These are phyloP conservation scores for Pulveroboletus sp. DNA, from an alignment of 768 basidiomycete genomes.

Conservation along the genomic window DNA sequence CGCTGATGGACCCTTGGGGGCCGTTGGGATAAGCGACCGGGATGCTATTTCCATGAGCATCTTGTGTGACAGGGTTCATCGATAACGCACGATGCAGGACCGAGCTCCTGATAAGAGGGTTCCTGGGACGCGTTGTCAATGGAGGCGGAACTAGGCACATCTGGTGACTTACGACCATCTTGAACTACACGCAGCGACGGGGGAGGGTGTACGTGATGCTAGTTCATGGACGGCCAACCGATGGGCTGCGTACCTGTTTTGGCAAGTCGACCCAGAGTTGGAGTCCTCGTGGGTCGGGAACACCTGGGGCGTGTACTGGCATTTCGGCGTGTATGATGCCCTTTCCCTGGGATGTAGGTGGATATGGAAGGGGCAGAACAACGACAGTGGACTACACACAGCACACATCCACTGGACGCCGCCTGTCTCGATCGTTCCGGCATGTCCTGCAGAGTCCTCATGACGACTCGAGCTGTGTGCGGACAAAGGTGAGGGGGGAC, in stretches of 20 bases:
- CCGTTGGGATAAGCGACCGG: slow-evolving; percentile 72
- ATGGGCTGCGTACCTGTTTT: slow-evolving; percentile 44
- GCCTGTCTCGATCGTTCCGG: slow-evolving; percentile 68
- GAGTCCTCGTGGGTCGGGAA: slow-evolving; percentile 73
- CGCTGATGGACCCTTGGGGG: slow-evolving; percentile 55
- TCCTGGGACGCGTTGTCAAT: slow-evolving; percentile 37
- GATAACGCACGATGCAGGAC: slow-evolving; percentile 48
- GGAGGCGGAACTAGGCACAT: background rate
- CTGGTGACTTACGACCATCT: slow-evolving; percentile 56
- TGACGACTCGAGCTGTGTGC: slow-evolving; percentile 62
- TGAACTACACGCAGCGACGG: slow-evolving; percentile 46
- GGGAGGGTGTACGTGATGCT: background rate
- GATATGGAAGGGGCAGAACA: background rate
- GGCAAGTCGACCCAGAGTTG: slow-evolving; percentile 88
- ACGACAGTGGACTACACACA: slow-evolving; percentile 35
- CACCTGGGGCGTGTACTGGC: slow-evolving; percentile 69
- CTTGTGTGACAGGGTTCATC: background rate
- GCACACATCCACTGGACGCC: slow-evolving; percentile 97
- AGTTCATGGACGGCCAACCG: background rate
- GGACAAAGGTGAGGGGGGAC: background rate
- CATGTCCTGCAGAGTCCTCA: slow-evolving; percentile 89
- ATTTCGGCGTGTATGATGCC: slow-evolving; percentile 87
- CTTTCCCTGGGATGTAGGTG: slow-evolving; percentile 35
- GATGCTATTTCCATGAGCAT: slow-evolving; percentile 41
- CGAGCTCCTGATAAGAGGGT: slow-evolving; percentile 81